A percentile compares a stretch with the other conserved stretches of the same genome.
phyloP scores from a whole-genome alignment of 2,329 filamentous ascomycete genomes.

The Ciborinia camelliae region DNA sequence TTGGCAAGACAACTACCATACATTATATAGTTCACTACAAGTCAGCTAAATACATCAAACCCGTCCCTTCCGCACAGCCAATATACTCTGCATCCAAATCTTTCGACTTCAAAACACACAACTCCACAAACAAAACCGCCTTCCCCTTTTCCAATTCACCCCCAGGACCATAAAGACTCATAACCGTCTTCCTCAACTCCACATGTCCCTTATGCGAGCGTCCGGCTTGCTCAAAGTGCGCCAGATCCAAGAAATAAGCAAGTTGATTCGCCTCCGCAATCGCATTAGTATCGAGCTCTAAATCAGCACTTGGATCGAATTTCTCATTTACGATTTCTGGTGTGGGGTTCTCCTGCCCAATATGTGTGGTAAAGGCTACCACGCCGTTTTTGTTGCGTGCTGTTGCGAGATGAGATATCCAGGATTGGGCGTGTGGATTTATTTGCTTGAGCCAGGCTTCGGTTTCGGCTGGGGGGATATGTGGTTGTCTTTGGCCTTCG shows the following conservation, averaged over 20 bases:
- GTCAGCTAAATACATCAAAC: slow-evolving; percentile 39
- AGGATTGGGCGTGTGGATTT: slow-evolving; percentile 22
- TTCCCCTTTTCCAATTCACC: slow-evolving; percentile 22
- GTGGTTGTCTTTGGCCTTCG: slow-evolving; percentile 24
- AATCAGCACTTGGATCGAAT: background rate
- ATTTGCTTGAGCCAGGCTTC: slow-evolving; percentile 23
- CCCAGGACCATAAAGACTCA: slow-evolving; percentile 24
- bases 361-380: slow-evolving; percentile 22
- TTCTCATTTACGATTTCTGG: background rate
- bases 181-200: slow-evolving; percentile 21
- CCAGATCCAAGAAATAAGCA: slow-evolving; percentile 27
- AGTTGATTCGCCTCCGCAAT: slow-evolving; percentile 25
- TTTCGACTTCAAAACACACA: slow-evolving; percentile 26
- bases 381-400: slow-evolving; percentile 24
- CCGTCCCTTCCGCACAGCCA: slow-evolving; percentile 30
- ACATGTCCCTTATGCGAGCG: slow-evolving; percentile 23
- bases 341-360: slow-evolving; percentile 23
- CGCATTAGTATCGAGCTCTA: slow-evolving; percentile 4
- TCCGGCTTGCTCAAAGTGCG: slow-evolving; percentile 26
- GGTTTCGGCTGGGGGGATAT: slow-evolving; percentile 22
- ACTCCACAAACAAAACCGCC: slow-evolving; percentile 22
- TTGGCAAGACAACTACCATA: background rate
- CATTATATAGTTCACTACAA: background rate
- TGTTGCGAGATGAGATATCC: slow-evolving; percentile 23
- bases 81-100: slow-evolving; percentile 33